Percentiles rank a stretch among this genome's conserved stretches.
Evolutionary conservation across 306 rosid genomes (phyloP).

Genomic region (Acacia crassicarpa): DNA sequence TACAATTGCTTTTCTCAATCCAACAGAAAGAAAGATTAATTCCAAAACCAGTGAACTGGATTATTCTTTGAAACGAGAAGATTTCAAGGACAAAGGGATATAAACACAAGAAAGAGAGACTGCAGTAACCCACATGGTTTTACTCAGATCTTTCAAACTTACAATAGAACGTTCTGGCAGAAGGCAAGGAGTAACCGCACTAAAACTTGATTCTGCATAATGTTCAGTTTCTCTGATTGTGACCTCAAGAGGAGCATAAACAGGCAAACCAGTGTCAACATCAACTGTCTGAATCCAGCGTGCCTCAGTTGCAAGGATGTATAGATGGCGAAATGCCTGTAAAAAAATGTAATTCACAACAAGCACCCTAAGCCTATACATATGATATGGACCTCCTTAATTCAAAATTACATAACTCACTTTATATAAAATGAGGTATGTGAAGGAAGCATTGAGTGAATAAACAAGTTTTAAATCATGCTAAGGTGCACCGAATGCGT

Average conservation of each 20-base stretch:
- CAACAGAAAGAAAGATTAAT: constrained; percentile 20
- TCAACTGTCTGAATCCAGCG: constrained; percentile 98
- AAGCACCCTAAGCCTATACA: background rate
- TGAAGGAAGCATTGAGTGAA: background rate
- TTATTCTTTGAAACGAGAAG: background rate
- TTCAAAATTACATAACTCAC: background rate
- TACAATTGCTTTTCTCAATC: constrained; percentile 26
- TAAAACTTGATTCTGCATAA: constrained; percentile 90
- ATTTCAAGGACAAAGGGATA: background rate
- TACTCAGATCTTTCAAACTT: constrained; percentile 45
- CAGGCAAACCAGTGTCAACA: constrained; percentile 94
- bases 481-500: background rate
- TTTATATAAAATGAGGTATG: background rate
- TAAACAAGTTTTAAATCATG: background rate
- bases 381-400: background rate
- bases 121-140: constrained; percentile 22
- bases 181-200: constrained; percentile 96
- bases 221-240: constrained; percentile 83
- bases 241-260: constrained; percentile 88
- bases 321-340: constrained; percentile 96
- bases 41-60: constrained; percentile 28
- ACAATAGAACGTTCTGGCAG: constrained; percentile 89
- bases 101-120: constrained; percentile 8
- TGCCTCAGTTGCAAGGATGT: constrained; percentile 94
- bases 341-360: constrained; percentile 8